Evolutionary conservation across 352 stramenopile genomes (phyloP).

Genomic region (Phytophthora niederhauseri): DNA sequence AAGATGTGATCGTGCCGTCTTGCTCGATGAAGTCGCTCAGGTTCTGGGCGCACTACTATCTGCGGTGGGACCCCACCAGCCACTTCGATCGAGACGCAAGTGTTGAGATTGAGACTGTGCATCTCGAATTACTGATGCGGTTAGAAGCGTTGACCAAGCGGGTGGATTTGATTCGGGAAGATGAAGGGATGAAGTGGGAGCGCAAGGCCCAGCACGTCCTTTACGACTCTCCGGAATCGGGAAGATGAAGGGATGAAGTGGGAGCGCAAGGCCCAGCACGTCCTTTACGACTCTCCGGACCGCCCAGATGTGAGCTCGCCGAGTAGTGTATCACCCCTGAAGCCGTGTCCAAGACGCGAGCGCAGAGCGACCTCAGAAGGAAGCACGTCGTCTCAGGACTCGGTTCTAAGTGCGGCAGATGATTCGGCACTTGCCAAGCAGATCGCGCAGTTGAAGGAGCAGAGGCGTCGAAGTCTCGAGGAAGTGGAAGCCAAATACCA

Average conservation of each 20-base stretch:
- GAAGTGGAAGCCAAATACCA: constrained; percentile 51
- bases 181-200: constrained; percentile 41
- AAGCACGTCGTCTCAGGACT: constrained; percentile 38
- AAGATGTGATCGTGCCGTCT: constrained; percentile 75
- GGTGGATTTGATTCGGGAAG: constrained; percentile 31
- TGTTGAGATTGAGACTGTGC: constrained; percentile 61
- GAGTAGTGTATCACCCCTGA: constrained; percentile 13
- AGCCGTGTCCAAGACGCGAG: constrained; percentile 2
- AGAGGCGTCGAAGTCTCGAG: constrained; percentile 38
- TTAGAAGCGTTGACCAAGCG: constrained; percentile 38
- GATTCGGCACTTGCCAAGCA: constrained; percentile 31
- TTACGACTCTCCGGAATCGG: constrained; percentile 22
- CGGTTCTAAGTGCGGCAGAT: constrained; percentile 22
- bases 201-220: constrained; percentile 27
- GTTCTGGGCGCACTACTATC: constrained; percentile 84
- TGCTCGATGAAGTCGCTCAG: constrained; percentile 68
- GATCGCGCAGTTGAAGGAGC: constrained; percentile 41
- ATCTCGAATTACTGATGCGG: constrained; percentile 54
- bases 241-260: constrained; percentile 42
- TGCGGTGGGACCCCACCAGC: constrained; percentile 74
- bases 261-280: constrained; percentile 31
- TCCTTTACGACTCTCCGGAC: constrained; percentile 1
- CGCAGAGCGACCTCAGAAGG: constrained; percentile 30
- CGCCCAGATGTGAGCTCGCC: background rate
- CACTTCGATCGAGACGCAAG: constrained; percentile 63